Base-by-base conservation (phyloP, 1,139 yeast genomes). In the Debaryomycetaceae sp. region DNA sequence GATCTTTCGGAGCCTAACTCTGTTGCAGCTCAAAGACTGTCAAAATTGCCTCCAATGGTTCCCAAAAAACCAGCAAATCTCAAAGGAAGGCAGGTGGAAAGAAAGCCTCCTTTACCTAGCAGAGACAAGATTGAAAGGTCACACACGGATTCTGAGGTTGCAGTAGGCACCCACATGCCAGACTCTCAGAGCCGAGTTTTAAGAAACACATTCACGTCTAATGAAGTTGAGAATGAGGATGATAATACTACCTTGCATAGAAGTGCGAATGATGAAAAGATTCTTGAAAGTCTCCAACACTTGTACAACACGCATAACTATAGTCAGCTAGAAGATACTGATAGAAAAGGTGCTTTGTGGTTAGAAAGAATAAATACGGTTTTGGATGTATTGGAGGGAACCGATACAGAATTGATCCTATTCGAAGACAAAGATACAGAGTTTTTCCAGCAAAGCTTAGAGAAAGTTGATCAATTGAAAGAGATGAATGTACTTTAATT, bases 301-400 rank as follows among this genome's bases (percentile, higher is more conserved):
- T 53, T 65, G 6, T 61, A 63, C 36, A 54, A 59, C n/a, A 59
- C 63, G 7, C 63, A 62, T 34, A 57, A 59, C 38, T 66, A 57
- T 42, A 66, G 54, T 47, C 76, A 68, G 41, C 61, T 65, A 48
- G 70, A 70, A 46, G 72, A 69, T 40, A 60, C 62, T 41, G 85
- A 81, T 56, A 66, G 60, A 42, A 68, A 60, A 42, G 81, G 80
- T 1, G 76, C 78, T 1, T 51, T 62, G 24, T 80, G 85, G 83
- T 68, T 74, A 31, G 67, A 66, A 38, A 63, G 80, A 46, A 67
- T 76, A 1, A 57, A 69, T 20, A 52, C 60, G 4, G 72, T 77
- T 2, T 50, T 71, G 11, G 62, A 65, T 38, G 59, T 54, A 17
- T 62, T 80, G 39, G 75, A 76, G 11, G 68, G 66, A n/a, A 58